Evolutionary conservation across 441 rosid species (phyloP).

Genomic region (Adansonia rubrostipa): DNA sequence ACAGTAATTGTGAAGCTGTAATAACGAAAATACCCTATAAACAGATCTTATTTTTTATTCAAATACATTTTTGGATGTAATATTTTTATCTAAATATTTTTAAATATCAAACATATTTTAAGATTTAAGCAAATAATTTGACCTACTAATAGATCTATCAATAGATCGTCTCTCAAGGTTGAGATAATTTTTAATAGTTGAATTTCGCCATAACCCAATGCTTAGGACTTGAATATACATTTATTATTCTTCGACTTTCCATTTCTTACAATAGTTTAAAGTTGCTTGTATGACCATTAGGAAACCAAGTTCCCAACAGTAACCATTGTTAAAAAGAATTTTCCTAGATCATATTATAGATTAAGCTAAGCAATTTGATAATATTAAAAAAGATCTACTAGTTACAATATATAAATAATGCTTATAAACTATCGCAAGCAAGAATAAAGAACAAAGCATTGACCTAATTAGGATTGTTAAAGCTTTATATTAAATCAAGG

Average conservation of each 20-base stretch:
- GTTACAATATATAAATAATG: background rate
- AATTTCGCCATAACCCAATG: no score
- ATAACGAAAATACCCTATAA: no score
- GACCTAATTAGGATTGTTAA: background rate
- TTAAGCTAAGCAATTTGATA: background rate
- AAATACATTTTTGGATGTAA: no score
- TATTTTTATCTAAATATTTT: no score
- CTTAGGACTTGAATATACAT: background rate
- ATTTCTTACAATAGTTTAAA: background rate
- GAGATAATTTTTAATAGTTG: no score
- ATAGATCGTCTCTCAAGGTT: no score
- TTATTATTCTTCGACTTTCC: background rate
- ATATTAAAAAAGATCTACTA: background rate
- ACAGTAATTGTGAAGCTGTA: no score
- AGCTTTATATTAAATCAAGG: slow-evolving; percentile 13
- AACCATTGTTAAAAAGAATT: background rate
- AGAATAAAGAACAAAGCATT: slow-evolving; percentile 19
- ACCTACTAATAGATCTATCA: no score
- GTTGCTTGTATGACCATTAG: slow-evolving; percentile 18
- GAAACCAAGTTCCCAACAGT: slow-evolving; percentile 12
- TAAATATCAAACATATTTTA: no score
- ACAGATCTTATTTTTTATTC: no score
- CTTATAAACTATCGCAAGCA: slow-evolving; percentile 2
- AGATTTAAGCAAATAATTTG: no score
- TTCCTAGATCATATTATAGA: background rate